These are phyloP conservation scores for Endocalyx cinctus DNA, from an alignment of 2,329 filamentous ascomycete species.

Conservation along the genomic window DNA sequence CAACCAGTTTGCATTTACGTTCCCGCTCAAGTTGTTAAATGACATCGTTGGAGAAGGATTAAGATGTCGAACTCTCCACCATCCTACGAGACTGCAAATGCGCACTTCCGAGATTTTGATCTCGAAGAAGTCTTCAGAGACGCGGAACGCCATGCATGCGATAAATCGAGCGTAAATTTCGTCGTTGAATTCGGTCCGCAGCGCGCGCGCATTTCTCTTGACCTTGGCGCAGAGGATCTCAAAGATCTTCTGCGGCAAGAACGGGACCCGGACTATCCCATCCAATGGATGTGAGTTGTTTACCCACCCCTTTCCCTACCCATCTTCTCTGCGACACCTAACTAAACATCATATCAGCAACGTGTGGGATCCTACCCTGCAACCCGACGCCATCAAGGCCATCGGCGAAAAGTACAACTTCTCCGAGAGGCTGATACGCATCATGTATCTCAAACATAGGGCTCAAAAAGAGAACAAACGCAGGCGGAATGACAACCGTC, in stretches of 20 bases:
- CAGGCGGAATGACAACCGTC: too few relatives aligned
- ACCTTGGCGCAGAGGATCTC: constrained; percentile 43
- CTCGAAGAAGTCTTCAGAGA: constrained; percentile 38
- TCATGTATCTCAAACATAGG: constrained; percentile 43
- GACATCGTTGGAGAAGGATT: too few relatives aligned
- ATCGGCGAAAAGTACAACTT: constrained; percentile 63
- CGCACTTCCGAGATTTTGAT: constrained; percentile 50
- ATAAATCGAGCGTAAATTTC: constrained; percentile 49
- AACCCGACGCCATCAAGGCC: constrained; percentile 47
- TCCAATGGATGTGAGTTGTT: constrained; percentile 64
- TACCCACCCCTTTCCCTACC: constrained; percentile 1
- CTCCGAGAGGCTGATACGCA: constrained; percentile 58
- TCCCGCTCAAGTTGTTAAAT: too few relatives aligned
- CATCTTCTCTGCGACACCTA: constrained; percentile 1
- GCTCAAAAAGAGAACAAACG: background rate
- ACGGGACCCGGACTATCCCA: constrained; percentile 35
- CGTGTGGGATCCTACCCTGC: constrained; percentile 62
- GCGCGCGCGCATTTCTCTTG: constrained; percentile 50
- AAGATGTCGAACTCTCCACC: background rate
- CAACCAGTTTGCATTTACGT: too few relatives aligned
- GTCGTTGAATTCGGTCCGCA: constrained; percentile 60
- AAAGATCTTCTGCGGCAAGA: constrained; percentile 29
- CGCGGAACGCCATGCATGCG: constrained; percentile 36
- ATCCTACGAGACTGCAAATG: constrained; percentile 9
- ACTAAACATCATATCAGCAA: constrained; percentile 42